Base-by-base conservation (phyloP, 2,329 filamentous ascomycete species). In the Aspergillus japonicus region DNA sequence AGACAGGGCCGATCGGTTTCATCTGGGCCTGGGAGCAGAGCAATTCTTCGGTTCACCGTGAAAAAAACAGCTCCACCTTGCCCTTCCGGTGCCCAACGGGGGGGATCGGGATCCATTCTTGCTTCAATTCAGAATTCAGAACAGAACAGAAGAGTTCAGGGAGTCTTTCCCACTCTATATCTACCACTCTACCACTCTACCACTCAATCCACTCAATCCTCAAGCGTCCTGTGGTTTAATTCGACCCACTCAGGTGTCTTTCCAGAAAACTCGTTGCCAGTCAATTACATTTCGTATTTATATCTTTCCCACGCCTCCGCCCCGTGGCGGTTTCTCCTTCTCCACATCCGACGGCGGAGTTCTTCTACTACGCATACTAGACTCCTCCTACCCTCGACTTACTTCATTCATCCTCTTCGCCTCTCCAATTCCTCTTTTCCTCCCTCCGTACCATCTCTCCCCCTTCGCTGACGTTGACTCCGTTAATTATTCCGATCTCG, bases 291-390 rank as follows among this genome's bases (percentile, higher is more conserved):
- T 60, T 59, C 58, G 58, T 54, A 63, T 64, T 62, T 66, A 64
- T 65, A 65, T 62, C 60, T 52, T 56, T 39, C 50, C 21, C 44
- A 24, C 19, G 44, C 58, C 58, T 62, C 63, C 59, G 56, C 61
- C 57, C 62, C 59, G 62, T 63, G 57, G 59, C 64, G 58, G 55
- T 61, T 66, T 65, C 63, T 52, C 59, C 56, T 64, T 63, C 67
- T 66, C 66, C 69, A 71, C 67, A 65, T 56, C 56, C 57, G 63
- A 69, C 66, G 57, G 68, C 64, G 62, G 62, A 33, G 24, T 61
- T 60, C 31, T 39, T 61, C 62, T 58, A 62, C 60, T 56, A 47
- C 39, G 39, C 14, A 44, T 44, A 35, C 58, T 29, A 29, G 26
- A 29, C 21, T 42, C 21, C 16, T 50, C 54, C 51, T 62, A 44